These are phyloP conservation scores for Tulasnella sp. DNA, from an alignment of 768 basidiomycete genomes.

Conservation along the genomic window DNA sequence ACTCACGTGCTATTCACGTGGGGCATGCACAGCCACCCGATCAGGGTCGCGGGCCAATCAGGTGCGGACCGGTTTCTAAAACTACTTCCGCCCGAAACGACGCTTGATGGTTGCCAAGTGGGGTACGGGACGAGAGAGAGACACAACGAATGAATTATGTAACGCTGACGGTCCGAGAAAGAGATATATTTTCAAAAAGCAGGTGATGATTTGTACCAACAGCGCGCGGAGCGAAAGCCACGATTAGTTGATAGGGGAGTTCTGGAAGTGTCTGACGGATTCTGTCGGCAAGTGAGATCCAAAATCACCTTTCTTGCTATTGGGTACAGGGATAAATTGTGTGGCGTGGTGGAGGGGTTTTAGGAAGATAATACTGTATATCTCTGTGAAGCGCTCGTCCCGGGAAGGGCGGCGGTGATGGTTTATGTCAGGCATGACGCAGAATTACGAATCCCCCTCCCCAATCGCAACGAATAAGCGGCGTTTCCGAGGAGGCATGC, in stretches of 20 bases:
- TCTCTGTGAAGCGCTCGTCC: constrained; percentile 4
- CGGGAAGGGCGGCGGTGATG: neutral
- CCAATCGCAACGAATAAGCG: neutral
- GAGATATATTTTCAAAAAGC: neutral
- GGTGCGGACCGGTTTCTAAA: neutral
- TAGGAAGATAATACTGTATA: neutral
- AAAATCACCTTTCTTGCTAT: neutral
- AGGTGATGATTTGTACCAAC: neutral
- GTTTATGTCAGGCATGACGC: neutral
- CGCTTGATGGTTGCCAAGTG: neutral
- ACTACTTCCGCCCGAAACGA: neutral
- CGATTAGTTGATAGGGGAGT: constrained; percentile 9
- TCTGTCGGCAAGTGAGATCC: neutral
- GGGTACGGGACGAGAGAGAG: too few relatives aligned
- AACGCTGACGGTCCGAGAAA: neutral
- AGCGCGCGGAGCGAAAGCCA: neutral
- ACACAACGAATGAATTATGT: too few relatives aligned
- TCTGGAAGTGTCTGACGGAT: neutral
- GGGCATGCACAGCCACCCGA: neutral
- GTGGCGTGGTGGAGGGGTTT: neutral
- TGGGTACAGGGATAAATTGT: neutral
- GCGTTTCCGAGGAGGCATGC: neutral
- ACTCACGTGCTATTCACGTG: constrained; percentile 4
- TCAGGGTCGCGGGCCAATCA: constrained; percentile 1
- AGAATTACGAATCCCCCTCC: neutral